Evolutionary conservation across 1,284 basidiomycete genomes (phyloP), one percentile per base, ranked within the genome.

Genomic region (Cryptococcus sp.): DNA sequence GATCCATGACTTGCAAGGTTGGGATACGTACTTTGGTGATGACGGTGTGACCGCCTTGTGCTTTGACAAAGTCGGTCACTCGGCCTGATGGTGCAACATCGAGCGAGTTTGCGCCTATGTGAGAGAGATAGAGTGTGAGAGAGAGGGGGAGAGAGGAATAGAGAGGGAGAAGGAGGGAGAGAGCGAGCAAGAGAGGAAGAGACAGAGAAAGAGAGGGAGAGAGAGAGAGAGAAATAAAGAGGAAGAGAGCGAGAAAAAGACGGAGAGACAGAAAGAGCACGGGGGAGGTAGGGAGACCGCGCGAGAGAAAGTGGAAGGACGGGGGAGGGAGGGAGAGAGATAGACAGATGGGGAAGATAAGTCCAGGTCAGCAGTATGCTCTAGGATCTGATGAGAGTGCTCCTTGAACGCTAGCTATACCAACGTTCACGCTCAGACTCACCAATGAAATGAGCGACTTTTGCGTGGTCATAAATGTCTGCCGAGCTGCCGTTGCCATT

Each of bases 31-130:
- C 95, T 83, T 98, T 99, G 62, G 93, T 97, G 78, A 99, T 98
- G 62, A 99, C 94, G 38, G 94, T 96, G 80, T 99, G 96, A 64
- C 96, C 96, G 37, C 93, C 93, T 76, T 94, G 83, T 52, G 82
- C 81, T 76, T 90, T 89, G 57, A 99, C 93, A 79, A 96, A 99
- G 81, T 98, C 93, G 63, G 87, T 83, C 47, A 99, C 88, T 58
- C 84, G 84, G 58, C 91, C 85, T 29, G 87, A 80, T 17, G 89
- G 82, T 37, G 94, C 94, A 61, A 84, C 86, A 56, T 94, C 91
- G 65, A 98, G 78, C 40, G 90, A 86, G 81, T 97, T 96, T 57
- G 91, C 93, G 74, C 96, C 96, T 97, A 52, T 23, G 20, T 34
- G 43, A 26, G 40, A 11, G 26, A 46, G n/a, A n/a, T n/a, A n/a